Base-by-base conservation (phyloP, 768 basidiomycete species). In the Kwoniella sp. region DNA sequence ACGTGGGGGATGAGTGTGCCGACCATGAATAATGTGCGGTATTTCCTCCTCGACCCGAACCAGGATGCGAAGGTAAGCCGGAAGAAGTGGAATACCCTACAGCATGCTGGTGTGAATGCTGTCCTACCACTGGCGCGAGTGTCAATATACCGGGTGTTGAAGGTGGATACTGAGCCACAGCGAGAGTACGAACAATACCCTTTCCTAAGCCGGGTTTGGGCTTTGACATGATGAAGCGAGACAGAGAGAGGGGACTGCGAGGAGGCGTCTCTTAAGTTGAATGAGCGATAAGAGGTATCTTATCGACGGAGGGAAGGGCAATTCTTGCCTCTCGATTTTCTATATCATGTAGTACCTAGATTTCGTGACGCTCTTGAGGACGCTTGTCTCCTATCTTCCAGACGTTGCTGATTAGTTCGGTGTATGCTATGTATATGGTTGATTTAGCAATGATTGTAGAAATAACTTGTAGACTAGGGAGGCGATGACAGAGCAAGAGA, bases 161-260 rank as follows among this genome's bases (percentile, higher is more conserved):
- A 33, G 56, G 56, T 53, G 57, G 56, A 40, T 60, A 46, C 53
- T 67, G 72, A 27, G 67, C 64, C 15, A 68, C 58, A 37, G 72
- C 67, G 21, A 70, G 49, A 24, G 68, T 71, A 36, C 74, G 64
- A 50, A 76, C 74, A 33, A 72, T 53, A 21, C 71, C 73, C 49
- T 74, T 72, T 25, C 67, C 69, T 13, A 76, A 53, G 8, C 74
- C 71, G 12, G 74, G 71, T 59, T 72, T 76, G 29, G 73, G 71
- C 54, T 76, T 76, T 7, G 71, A 72, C 69, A 71, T 73, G 25
- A 24, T 22, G 48, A 17, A 3, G 7, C 8, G 40, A 44, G 40
- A n/a, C n/a, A n/a, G 10, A 44, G 40, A 19, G 8, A 44, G 10
- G n/a, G n/a, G n/a, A n/a, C n/a, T n/a, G n/a, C n/a, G n/a, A n/a